Evolutionary conservation across 495 filamentous ascomycete genomes (phyloP).

Genomic region (Talaromyces ruber): DNA sequence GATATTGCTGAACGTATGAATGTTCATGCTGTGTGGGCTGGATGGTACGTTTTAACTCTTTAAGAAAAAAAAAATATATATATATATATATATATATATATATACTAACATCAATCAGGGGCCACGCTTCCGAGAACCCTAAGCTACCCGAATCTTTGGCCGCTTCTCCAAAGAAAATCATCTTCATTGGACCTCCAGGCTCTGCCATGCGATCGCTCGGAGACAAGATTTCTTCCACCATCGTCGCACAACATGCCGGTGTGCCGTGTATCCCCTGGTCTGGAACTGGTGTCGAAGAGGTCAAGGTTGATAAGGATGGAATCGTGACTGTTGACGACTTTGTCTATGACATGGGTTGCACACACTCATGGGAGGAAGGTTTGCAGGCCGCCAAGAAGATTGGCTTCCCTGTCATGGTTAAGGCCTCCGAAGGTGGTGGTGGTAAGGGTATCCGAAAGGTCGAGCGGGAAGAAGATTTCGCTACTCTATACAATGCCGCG

Average conservation of each 20-base stretch:
- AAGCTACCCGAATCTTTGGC: conserved; percentile 92
- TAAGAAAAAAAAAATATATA: no score
- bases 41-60: conserved; percentile 77
- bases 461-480: conserved; percentile 75
- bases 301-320: conserved; percentile 67
- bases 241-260: conserved; percentile 93
- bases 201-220: conserved; percentile 98
- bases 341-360: conserved; percentile 86
- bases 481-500: conserved; percentile 81
- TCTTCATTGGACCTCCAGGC: conserved; percentile 96
- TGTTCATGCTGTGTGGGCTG: conserved; percentile 97
- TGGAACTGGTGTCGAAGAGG: conserved; percentile 79
- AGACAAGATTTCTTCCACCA: conserved; percentile 99
- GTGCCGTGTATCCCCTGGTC: conserved; percentile 99
- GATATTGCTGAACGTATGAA: conserved; percentile 98
- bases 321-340: conserved; percentile 89
- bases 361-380: conserved; percentile 78
- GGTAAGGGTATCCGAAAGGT: conserved; percentile 99
- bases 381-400: conserved; percentile 80
- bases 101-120: conserved; percentile 47
- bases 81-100: neutral
- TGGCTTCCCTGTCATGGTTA: conserved; percentile 98
- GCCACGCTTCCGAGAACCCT: conserved; percentile 98
- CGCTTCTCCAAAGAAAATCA: conserved; percentile 92
- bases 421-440: conserved; percentile 98